These are phyloP conservation scores for Leavenworthia alabamica DNA, from an alignment of 345 rosid genomes.

Conservation along the genomic window DNA sequence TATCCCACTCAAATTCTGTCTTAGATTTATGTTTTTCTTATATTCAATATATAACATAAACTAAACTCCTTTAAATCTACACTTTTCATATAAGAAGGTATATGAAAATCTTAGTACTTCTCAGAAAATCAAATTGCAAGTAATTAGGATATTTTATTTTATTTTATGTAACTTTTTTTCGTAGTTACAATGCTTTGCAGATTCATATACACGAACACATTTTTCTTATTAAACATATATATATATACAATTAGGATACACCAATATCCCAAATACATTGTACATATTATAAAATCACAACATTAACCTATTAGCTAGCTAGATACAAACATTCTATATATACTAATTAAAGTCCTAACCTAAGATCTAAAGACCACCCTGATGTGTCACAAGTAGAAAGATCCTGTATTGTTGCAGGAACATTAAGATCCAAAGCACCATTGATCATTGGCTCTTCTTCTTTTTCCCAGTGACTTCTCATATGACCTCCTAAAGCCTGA, in stretches of 20 bases:
- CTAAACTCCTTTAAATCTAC: background rate
- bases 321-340: conserved; percentile 1
- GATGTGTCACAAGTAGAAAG: conserved; percentile 40
- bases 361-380: conserved; percentile 54
- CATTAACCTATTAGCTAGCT: background rate
- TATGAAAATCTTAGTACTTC: background rate
- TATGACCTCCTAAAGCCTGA: conserved; percentile 78
- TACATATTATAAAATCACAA: conserved; percentile 12
- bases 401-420: conserved; percentile 49
- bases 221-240: too few species aligned
- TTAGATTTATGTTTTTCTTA: background rate
- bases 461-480: conserved; percentile 73
- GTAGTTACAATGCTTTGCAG: background rate
- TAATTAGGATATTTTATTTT: background rate
- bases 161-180: background rate
- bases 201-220: background rate
- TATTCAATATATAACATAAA: background rate
- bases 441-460: conserved; percentile 34
- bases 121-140: background rate
- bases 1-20: background rate
- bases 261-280: background rate
- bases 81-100: background rate
- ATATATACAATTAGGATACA: too few species aligned
- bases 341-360: conserved; percentile 50
- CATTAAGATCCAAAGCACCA: conserved; percentile 53